Evolutionary conservation across 208 protist species (phyloP), one percentile per base, ranked within the genome.

Genomic region (Acanthamoeba triangularis): DNA sequence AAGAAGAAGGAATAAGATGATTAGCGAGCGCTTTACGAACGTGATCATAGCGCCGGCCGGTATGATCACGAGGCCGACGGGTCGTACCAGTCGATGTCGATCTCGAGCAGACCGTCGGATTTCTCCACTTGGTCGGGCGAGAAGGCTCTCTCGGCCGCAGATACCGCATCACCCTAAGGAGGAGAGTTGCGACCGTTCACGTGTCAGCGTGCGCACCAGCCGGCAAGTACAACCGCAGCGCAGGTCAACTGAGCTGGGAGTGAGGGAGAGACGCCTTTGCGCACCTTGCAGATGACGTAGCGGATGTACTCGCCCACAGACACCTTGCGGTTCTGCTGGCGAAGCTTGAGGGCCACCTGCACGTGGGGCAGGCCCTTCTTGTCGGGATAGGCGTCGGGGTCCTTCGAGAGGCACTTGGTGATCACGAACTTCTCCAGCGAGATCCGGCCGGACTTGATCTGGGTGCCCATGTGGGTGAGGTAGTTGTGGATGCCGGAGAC

Each of bases 371-470:
- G 52, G 16, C 90, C 90, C 35, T 76, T 80, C 90, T 94, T 94
- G 90, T 94, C 90, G 20, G 65, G 65, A 59, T 94, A 94, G 44
- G 41, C 41, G 16, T 94, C 90, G 37, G 90, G 90, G 37, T 72
- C 63, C 63, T 94, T 94, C 47, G 63, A 99, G 18, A 99, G 97
- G 49, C 98, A 98, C 97, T 99, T 99, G 41, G 98, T 99, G 97
- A 99, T 99, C 54, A 99, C 97, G 97, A 99, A 99, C 82, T 99
- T 98, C 28, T 99, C 97, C 28, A 99, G 97, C 18, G 96, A 90
- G 72, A 99, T 98, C 18, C 97, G 94, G 78, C 97, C 96, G 1
- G 95, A 94, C 37, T 37, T 65, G 44, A 30, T 33, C 82, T 54
- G 20, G 44, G 98, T 96, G 20, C 96, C 97, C 47, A 99, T 96